These are phyloP conservation scores for Tirmania nivea DNA, from an alignment of 495 filamentous ascomycete species.

Conservation along the genomic window DNA sequence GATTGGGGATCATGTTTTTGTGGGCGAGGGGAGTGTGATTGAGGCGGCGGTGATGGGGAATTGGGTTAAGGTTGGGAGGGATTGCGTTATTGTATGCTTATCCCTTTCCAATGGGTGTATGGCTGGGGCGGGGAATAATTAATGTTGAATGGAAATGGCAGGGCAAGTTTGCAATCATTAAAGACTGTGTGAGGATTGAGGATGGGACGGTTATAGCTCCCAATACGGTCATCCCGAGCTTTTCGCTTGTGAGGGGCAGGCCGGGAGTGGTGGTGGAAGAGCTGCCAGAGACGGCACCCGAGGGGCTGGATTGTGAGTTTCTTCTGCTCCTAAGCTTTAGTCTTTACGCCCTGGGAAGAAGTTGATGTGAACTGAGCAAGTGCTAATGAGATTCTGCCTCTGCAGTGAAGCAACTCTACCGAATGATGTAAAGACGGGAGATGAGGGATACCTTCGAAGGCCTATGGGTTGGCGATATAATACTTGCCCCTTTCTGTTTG, in stretches of 20 bases:
- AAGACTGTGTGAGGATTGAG: slow-evolving; percentile 68
- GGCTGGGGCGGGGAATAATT: neutral
- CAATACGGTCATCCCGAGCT: slow-evolving; percentile 79
- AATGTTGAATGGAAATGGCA: neutral
- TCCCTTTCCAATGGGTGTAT: neutral
- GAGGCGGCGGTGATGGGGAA: slow-evolving; percentile 59
- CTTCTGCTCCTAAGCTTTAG: neutral
- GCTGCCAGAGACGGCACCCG: slow-evolving; percentile 52
- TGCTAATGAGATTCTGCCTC: neutral
- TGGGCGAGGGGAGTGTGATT: slow-evolving; percentile 49
- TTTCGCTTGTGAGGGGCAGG: slow-evolving; percentile 60
- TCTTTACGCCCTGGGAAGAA: neutral
- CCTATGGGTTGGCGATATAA: too few relatives aligned
- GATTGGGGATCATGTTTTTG: slow-evolving; percentile 79
- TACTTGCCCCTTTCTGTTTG: too few relatives aligned
- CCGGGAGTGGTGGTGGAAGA: slow-evolving; percentile 70
- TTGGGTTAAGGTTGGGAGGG: slow-evolving; percentile 62
- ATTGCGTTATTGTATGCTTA: slow-evolving; percentile 33
- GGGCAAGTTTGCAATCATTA: slow-evolving; percentile 70
- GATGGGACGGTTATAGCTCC: slow-evolving; percentile 62
- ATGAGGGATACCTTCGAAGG: neutral
- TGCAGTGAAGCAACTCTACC: neutral
- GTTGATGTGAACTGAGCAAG: too few relatives aligned
- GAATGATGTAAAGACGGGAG: neutral
- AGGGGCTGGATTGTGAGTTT: slow-evolving; percentile 37